These are phyloP conservation scores for Penicillium canescens DNA, from an alignment of 495 filamentous ascomycete species.

Conservation along the genomic window DNA sequence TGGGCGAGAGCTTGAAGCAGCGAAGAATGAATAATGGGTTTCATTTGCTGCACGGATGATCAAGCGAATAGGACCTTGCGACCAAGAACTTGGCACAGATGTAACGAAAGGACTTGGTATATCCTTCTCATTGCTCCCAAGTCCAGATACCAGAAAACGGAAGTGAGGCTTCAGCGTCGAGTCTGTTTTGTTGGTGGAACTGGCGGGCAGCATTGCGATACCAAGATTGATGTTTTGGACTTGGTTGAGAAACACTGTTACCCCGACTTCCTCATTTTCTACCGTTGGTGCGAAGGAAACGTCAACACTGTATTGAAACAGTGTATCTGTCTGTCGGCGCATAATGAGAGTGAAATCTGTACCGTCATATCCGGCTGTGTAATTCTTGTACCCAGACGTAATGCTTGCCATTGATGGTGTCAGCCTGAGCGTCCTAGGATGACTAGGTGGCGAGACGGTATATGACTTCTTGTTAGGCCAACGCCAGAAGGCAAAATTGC, in stretches of 20 bases:
- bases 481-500: constrained; percentile 18
- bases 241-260: constrained; percentile 22
- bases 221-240: constrained; percentile 23
- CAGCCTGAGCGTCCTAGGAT: constrained; percentile 13
- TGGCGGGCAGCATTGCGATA: constrained; percentile 3
- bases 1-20: too few species aligned
- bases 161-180: too few species aligned
- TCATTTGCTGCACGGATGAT: constrained; percentile 13
- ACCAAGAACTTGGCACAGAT: constrained; percentile 1
- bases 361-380: not conserved
- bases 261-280: constrained; percentile 17
- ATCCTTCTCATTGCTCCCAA: too few species aligned
- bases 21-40: constrained; percentile 10
- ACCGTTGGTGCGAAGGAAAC: constrained; percentile 1
- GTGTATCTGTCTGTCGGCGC: constrained; percentile 20
- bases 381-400: not conserved
- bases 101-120: too few species aligned
- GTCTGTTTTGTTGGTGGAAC: too few species aligned
- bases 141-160: too few species aligned
- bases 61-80: constrained; percentile 7
- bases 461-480: constrained; percentile 6
- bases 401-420: constrained; percentile 11
- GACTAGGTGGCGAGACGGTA: constrained; percentile 13
- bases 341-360: constrained; percentile 12
- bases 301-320: constrained; percentile 20